These are phyloP conservation scores for Macrolepiota fuliginosa DNA, from an alignment of 768 basidiomycete species.

Conservation along the genomic window DNA sequence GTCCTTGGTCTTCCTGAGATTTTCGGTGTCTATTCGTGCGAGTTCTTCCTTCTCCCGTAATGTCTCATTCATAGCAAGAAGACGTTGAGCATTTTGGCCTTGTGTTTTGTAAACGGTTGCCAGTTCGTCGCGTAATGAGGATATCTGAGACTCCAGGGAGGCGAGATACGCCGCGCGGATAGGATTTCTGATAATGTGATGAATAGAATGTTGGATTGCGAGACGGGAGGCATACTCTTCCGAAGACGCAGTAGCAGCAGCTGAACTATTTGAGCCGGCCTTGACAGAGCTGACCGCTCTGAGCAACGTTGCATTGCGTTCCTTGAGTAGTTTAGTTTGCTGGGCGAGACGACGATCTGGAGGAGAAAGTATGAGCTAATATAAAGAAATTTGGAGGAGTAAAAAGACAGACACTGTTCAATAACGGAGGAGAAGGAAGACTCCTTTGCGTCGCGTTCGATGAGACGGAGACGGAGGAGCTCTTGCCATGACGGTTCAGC, in stretches of 20 bases:
- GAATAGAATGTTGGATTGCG: conserved; percentile 14
- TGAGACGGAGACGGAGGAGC: conserved; percentile 70
- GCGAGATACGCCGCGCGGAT: conserved; percentile 85
- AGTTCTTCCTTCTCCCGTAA: conserved; percentile 91
- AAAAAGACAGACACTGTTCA: conserved; percentile 75
- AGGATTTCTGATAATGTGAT: conserved; percentile 57
- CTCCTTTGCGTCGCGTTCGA: conserved; percentile 81
- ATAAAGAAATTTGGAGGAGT: conserved; percentile 16
- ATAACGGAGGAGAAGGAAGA: conserved; percentile 82
- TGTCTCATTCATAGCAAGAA: conserved; percentile 93
- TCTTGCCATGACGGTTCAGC: conserved; percentile 87
- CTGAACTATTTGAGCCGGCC: conserved; percentile 56
- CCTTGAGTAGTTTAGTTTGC: conserved; percentile 88
- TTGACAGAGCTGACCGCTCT: conserved; percentile 79
- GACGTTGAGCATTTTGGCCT: conserved; percentile 90
- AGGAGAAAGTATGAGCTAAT: conserved; percentile 10
- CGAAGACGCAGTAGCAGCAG: conserved; percentile 53
- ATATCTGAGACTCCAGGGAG: conserved; percentile 93
- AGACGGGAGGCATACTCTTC: conserved; percentile 61
- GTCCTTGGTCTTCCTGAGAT: conserved; percentile 71
- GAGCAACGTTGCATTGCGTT: conserved; percentile 86
- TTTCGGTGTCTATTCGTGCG: conserved; percentile 78
- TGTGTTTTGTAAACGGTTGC: conserved; percentile 96
- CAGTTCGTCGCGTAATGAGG: conserved; percentile 86
- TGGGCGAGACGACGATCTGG: conserved; percentile 89